phyloP scores from a whole-genome alignment of 352 stramenopile species.

The Pythium apleroticum region DNA sequence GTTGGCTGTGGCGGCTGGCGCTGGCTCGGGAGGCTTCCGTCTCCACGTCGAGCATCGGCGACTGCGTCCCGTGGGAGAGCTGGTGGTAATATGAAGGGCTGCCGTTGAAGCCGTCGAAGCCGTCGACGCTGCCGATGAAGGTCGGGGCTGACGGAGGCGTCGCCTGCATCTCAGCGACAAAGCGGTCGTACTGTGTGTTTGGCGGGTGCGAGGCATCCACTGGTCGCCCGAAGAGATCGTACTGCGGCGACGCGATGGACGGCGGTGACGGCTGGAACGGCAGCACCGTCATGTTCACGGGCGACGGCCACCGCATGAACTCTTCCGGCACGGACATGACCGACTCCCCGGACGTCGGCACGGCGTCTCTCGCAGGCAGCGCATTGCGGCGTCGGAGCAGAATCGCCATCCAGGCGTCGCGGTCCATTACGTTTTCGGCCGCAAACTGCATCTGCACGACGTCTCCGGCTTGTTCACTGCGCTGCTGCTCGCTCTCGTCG shows the following conservation, averaged over 20 bases:
- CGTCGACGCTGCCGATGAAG: slow-evolving; percentile 15
- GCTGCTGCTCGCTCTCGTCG: neutral
- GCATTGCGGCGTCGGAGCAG: slow-evolving; percentile 17
- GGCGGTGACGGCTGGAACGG: neutral
- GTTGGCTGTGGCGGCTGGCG: neutral
- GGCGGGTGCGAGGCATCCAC: neutral
- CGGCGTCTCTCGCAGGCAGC: neutral
- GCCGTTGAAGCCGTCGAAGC: neutral
- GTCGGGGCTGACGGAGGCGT: slow-evolving; percentile 19
- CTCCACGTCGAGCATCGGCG: neutral
- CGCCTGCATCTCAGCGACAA: neutral
- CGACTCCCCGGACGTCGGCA: neutral
- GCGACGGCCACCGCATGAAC: slow-evolving; percentile 1
- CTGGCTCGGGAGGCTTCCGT: neutral
- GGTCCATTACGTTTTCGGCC: slow-evolving; percentile 32
- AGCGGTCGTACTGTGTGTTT: neutral
- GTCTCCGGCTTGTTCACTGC: slow-evolving; percentile 4
- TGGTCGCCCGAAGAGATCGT: slow-evolving; percentile 9
- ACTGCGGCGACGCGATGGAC: neutral
- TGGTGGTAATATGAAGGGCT: slow-evolving; percentile 21
- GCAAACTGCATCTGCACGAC: slow-evolving; percentile 42
- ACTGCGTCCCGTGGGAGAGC: neutral
- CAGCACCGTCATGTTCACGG: slow-evolving; percentile 1
- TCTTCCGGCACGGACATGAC: neutral
- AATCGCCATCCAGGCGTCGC: slow-evolving; percentile 42